Conservation (phyloP, 208 protist species). For the Angomonas deanei region DNA sequence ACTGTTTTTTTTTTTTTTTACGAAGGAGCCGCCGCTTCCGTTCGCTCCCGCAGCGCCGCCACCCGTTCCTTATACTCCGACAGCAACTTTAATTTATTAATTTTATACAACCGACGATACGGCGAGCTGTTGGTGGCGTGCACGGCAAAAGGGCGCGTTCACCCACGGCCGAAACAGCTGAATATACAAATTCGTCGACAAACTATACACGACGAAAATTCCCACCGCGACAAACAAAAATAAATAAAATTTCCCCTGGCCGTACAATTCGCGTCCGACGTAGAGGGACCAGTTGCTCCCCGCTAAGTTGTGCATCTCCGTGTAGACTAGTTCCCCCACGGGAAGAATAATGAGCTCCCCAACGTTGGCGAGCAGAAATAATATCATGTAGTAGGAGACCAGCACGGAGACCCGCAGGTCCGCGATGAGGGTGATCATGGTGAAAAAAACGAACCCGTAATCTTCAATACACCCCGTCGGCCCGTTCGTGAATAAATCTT, state of each 20-base stretch:
- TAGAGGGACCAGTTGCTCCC: constrained; percentile 58
- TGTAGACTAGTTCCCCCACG: constrained; percentile 36
- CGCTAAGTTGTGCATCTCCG: constrained; percentile 33
- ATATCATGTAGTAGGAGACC: constrained; percentile 50
- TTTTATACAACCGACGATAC: constrained; percentile 29
- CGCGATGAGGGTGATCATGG: constrained; percentile 52
- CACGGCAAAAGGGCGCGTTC: constrained; percentile 52
- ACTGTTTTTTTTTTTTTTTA: not conserved
- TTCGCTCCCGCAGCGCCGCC: not conserved
- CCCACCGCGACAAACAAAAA: constrained; percentile 44
- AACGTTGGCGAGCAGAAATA: constrained; percentile 22
- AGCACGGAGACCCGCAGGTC: constrained; percentile 44
- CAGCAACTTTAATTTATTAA: not conserved
- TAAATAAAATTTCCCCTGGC: constrained; percentile 44
- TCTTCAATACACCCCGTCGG: constrained; percentile 41
- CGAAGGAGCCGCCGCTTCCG: not conserved
- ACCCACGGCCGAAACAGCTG: constrained; percentile 53
- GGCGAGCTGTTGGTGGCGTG: constrained; percentile 30
- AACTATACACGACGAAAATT: constrained; percentile 42
- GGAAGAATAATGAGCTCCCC: constrained; percentile 31
- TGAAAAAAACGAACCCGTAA: constrained; percentile 65
- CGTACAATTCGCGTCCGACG: constrained; percentile 41
- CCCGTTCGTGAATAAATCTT: constrained; percentile 43
- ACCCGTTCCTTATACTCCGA: constrained; percentile 8
- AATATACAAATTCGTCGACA: constrained; percentile 58